Conservation (phyloP, 2,329 filamentous ascomycete species). For the Diaporthe nobilis region DNA sequence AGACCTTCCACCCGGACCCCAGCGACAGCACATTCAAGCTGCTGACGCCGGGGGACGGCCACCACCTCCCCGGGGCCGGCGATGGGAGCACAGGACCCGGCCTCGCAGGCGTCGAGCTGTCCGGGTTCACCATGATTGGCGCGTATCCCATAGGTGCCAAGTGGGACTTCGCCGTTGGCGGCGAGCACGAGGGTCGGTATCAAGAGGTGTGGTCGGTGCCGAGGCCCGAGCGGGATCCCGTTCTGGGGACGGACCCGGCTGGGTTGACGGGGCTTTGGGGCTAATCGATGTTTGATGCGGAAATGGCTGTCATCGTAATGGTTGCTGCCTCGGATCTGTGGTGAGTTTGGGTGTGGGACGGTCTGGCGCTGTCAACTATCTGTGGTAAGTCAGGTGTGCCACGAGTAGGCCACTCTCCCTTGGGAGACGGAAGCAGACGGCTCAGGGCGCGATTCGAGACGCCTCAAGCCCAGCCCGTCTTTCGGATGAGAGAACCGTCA, state of each 20-base stretch:
- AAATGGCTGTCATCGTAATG: background rate
- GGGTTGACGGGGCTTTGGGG: conserved; percentile 38
- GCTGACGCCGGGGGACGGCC: conserved; percentile 60
- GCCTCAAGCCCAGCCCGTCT: background rate
- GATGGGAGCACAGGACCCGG: conserved; percentile 49
- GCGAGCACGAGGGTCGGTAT: conserved; percentile 55
- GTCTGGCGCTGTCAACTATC: background rate
- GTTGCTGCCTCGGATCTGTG: background rate
- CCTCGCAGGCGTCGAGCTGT: conserved; percentile 53
- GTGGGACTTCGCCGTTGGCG: conserved; percentile 66
- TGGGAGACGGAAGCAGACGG: background rate
- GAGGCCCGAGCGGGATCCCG: conserved; percentile 62
- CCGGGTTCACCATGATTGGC: conserved; percentile 70
- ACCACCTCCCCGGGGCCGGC: conserved; percentile 49
- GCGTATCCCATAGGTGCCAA: conserved; percentile 62
- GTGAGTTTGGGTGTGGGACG: background rate
- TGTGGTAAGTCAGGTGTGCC: background rate
- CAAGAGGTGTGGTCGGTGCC: conserved; percentile 60
- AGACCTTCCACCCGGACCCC: conserved; percentile 60
- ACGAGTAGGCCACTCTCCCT: background rate
- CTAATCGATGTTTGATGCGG: background rate
- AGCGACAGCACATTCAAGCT: conserved; percentile 53
- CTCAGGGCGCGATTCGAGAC: background rate
- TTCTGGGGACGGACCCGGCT: conserved; percentile 54
- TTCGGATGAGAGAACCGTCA: background rate